phyloP scores from a whole-genome alignment of 345 rosid species.

The Reutealis trisperma region DNA sequence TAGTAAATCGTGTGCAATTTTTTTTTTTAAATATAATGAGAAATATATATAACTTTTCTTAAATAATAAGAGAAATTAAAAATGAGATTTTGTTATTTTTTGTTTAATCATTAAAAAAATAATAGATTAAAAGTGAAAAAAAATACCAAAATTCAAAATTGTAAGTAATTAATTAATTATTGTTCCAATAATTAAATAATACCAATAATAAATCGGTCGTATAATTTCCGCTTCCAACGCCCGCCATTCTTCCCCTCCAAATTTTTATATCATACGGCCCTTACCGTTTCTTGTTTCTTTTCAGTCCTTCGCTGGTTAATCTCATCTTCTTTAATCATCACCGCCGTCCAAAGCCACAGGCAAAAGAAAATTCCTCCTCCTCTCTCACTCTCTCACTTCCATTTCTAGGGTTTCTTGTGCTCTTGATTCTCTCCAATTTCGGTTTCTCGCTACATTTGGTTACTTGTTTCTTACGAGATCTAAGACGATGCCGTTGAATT shows the following conservation, averaged over 20 bases:
- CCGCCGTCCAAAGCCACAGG: too few species aligned
- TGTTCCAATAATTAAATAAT: background rate
- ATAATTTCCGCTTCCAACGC: background rate
- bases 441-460: background rate
- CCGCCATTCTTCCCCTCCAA: constrained; percentile 1
- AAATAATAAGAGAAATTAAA: too few species aligned
- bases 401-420: background rate
- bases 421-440: background rate
- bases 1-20: too few species aligned
- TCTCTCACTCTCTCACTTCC: background rate
- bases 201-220: background rate
- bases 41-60: too few species aligned
- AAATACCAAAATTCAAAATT: background rate
- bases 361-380: background rate
- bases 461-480: background rate
- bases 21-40: too few species aligned
- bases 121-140: background rate
- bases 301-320: background rate
- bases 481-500: constrained; percentile 61
- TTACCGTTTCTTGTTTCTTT: too few species aligned
- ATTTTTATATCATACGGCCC: background rate
- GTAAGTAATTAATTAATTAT: too few species aligned
- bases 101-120: too few species aligned
- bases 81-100: too few species aligned
- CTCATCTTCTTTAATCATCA: too few species aligned